Percentiles rank a stretch among this genome's conserved stretches.
These are phyloP conservation scores for Coprinopsis sp. DNA, from an alignment of 768 basidiomycete genomes.

Conservation along the genomic window DNA sequence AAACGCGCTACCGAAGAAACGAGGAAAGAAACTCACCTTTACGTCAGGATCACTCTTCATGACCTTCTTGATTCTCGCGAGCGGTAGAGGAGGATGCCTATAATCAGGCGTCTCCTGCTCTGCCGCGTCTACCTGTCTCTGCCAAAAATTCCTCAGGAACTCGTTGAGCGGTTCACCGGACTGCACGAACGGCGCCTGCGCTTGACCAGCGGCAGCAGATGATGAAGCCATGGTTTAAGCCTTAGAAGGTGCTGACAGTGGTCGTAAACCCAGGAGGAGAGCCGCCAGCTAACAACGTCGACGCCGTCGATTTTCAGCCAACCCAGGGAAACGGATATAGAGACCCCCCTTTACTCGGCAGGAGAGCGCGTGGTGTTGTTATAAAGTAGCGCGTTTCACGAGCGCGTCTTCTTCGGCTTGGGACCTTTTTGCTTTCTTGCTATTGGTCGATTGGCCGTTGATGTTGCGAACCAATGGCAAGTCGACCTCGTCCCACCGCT, in stretches of 20 bases:
- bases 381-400: too few relatives aligned
- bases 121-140: constrained; percentile 78
- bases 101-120: constrained; percentile 89
- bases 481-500: too few relatives aligned
- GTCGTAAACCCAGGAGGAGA: too few relatives aligned
- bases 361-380: too few relatives aligned
- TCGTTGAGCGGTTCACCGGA: constrained; percentile 83
- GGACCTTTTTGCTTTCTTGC: too few relatives aligned
- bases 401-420: too few relatives aligned
- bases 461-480: too few relatives aligned
- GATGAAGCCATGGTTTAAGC: constrained; percentile 6
- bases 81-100: constrained; percentile 80
- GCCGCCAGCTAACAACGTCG: too few relatives aligned
- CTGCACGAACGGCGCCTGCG: constrained; percentile 62
- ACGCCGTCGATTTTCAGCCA: too few relatives aligned
- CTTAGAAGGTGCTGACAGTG: not conserved
- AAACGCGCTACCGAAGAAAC: constrained; percentile 8
- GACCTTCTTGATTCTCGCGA: constrained; percentile 97
- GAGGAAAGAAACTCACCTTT: constrained; percentile 54
- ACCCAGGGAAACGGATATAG: too few relatives aligned
- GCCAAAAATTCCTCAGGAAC: constrained; percentile 87
- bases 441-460: too few relatives aligned
- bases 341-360: too few relatives aligned
- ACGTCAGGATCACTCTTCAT: constrained; percentile 99
- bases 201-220: constrained; percentile 3